Conservation (phyloP, 257 asterid genomes). For the Oldenlandia corymbosa region DNA sequence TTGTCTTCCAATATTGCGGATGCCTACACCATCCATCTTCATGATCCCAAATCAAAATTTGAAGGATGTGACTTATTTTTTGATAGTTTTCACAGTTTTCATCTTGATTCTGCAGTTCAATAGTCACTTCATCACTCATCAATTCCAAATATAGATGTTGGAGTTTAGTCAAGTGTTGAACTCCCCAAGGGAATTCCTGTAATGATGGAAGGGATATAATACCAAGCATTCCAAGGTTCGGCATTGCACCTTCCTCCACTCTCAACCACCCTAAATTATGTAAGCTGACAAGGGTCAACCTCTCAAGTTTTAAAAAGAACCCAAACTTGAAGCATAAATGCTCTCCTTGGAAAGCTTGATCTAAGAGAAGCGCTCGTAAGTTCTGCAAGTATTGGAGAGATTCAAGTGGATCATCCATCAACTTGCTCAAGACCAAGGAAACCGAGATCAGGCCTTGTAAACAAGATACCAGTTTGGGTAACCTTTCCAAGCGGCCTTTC, state of each 20-base stretch:
- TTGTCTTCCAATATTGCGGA: neutral
- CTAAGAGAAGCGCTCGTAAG: conserved; percentile 7
- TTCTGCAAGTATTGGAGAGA: conserved; percentile 29
- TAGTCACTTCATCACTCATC: too few species aligned
- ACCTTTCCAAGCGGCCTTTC: conserved; percentile 17
- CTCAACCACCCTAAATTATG: neutral
- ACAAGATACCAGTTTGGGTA: conserved; percentile 22
- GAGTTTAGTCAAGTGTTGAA: neutral
- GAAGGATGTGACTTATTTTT: neutral
- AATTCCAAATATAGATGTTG: too few species aligned
- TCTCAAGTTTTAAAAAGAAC: conserved; percentile 2
- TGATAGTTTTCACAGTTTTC: too few species aligned
- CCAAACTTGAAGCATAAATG: conserved; percentile 29
- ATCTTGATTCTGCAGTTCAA: too few species aligned
- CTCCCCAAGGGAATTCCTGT: conserved; percentile 11
- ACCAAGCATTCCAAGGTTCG: neutral
- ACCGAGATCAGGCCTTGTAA: conserved; percentile 13
- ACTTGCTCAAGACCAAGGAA: neutral
- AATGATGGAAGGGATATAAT: neutral
- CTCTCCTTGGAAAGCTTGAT: conserved; percentile 23
- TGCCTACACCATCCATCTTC: neutral
- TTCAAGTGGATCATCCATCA: conserved; percentile 24
- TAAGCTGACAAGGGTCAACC: neutral
- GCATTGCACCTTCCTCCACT: conserved; percentile 20
- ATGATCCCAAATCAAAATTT: neutral